phyloP scores from a whole-genome alignment of 2,329 filamentous ascomycete species.

The Penicillium fuscoglaucum region DNA sequence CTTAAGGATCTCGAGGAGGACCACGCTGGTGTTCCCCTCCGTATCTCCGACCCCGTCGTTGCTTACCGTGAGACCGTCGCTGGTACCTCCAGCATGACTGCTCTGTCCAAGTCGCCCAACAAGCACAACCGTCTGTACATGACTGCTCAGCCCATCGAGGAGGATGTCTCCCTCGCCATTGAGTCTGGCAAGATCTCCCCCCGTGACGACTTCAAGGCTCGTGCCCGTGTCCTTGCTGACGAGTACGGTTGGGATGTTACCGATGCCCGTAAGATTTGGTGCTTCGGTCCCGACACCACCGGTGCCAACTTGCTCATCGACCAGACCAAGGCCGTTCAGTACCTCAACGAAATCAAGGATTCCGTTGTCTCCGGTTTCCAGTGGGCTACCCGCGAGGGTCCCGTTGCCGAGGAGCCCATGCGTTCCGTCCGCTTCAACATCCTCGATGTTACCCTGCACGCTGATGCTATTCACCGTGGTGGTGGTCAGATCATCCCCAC shows the following conservation, averaged over 20 bases:
- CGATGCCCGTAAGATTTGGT: conserved; percentile 99
- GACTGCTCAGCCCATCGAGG: conserved; percentile 81
- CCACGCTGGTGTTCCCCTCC: conserved; percentile 97
- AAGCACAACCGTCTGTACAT: conserved; percentile 99
- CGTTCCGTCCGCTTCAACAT: conserved; percentile 97
- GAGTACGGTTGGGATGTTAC: conserved; percentile 99
- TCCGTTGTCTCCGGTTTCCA: conserved; percentile 99
- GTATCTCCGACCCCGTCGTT: conserved; percentile 96
- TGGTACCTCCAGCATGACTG: conserved; percentile 84
- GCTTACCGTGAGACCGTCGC: conserved; percentile 96
- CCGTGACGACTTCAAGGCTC: conserved; percentile 98
- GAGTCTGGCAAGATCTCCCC: conserved; percentile 88
- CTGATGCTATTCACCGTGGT: conserved; percentile 99
- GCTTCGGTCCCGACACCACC: conserved; percentile 96
- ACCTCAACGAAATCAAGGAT: conserved; percentile 99
- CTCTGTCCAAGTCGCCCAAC: conserved; percentile 99
- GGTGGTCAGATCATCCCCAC: conserved; percentile 99
- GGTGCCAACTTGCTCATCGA: conserved; percentile 98
- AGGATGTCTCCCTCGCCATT: conserved; percentile 89
- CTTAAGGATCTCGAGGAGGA: conserved; percentile 99
- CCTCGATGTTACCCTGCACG: conserved; percentile 98
- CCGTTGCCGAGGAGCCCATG: conserved; percentile 97
- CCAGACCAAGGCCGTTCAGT: conserved; percentile 99
- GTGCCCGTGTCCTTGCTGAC: conserved; percentile 93
- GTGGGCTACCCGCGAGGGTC: conserved; percentile 97